A percentile compares a stretch with the other conserved stretches of the same genome.
These are phyloP conservation scores for Cerioporus squamosus DNA, from an alignment of 1,284 basidiomycete genomes.

Conservation along the genomic window DNA sequence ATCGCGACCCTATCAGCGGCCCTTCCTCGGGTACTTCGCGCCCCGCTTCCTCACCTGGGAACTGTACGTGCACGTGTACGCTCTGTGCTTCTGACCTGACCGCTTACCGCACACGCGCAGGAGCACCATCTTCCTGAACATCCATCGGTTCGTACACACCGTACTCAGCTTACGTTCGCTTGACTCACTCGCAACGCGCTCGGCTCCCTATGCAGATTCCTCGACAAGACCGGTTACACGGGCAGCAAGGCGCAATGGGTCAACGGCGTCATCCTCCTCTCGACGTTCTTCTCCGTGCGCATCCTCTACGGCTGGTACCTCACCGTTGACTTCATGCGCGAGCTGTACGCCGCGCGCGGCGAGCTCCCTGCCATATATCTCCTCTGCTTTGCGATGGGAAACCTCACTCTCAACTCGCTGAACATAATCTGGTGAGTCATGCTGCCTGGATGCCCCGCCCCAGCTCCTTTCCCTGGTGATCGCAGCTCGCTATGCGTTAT, in stretches of 20 bases:
- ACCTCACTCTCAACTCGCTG: conserved; percentile 62
- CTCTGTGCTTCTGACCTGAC: background rate
- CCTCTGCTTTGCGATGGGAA: conserved; percentile 56
- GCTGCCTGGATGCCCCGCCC: background rate
- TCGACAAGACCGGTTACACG: conserved; percentile 74
- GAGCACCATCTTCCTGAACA: conserved; percentile 79
- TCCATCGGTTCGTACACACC: conserved; percentile 60
- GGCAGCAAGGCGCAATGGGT: conserved; percentile 67
- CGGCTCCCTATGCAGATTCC: conserved; percentile 46
- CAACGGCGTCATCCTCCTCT: conserved; percentile 68
- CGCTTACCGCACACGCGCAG: conserved; percentile 34
- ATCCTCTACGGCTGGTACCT: conserved; percentile 68
- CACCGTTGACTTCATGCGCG: conserved; percentile 66
- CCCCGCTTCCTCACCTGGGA: conserved; percentile 79
- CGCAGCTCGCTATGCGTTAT: background rate
- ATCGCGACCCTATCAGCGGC: conserved; percentile 48
- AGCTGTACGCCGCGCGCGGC: conserved; percentile 52
- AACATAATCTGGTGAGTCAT: conserved; percentile 71
- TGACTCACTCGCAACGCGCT: background rate
- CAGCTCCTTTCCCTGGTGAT: background rate
- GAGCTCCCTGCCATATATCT: conserved; percentile 52
- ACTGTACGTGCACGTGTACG: conserved; percentile 46
- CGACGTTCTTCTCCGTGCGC: conserved; percentile 64
- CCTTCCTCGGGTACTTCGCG: conserved; percentile 75
- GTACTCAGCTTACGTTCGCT: background rate